Conservation (phyloP, 2,329 filamentous ascomycete genomes). For the Xylaria multiplex region DNA sequence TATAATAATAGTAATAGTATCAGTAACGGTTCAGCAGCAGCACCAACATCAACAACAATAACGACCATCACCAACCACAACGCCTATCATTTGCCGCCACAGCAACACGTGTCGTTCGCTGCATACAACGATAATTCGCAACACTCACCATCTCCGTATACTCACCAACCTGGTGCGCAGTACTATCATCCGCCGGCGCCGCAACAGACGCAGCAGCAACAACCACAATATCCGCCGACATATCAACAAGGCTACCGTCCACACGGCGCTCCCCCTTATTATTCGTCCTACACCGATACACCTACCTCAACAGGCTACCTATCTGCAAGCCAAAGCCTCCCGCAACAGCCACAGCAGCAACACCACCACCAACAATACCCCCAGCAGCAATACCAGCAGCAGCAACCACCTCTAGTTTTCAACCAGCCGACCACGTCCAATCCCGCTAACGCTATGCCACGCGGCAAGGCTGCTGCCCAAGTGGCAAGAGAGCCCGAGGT, state of each 20-base stretch:
- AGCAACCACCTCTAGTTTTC: constrained; percentile 42
- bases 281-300: constrained; percentile 42
- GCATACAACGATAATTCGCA: constrained; percentile 27
- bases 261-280: constrained; percentile 40
- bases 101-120: constrained; percentile 24
- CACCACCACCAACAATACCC: constrained; percentile 38
- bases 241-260: constrained; percentile 37
- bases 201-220: constrained; percentile 38
- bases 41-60: constrained; percentile 7
- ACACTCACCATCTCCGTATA: constrained; percentile 24
- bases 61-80: constrained; percentile 36
- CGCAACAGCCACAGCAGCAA: constrained; percentile 31
- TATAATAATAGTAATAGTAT: constrained; percentile 44
- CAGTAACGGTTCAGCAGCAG: constrained; percentile 42
- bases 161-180: constrained; percentile 20
- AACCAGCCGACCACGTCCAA: constrained; percentile 37
- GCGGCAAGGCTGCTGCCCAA: constrained; percentile 52
- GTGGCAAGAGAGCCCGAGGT: constrained; percentile 55
- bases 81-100: constrained; percentile 26
- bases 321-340: constrained; percentile 28
- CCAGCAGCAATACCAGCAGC: constrained; percentile 25
- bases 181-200: constrained; percentile 32
- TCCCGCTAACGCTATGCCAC: constrained; percentile 51
- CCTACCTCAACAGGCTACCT: constrained; percentile 35
- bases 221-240: constrained; percentile 39